Conservation (phyloP, 345 rosid species). For the Diplotaxis tenuifolia region DNA sequence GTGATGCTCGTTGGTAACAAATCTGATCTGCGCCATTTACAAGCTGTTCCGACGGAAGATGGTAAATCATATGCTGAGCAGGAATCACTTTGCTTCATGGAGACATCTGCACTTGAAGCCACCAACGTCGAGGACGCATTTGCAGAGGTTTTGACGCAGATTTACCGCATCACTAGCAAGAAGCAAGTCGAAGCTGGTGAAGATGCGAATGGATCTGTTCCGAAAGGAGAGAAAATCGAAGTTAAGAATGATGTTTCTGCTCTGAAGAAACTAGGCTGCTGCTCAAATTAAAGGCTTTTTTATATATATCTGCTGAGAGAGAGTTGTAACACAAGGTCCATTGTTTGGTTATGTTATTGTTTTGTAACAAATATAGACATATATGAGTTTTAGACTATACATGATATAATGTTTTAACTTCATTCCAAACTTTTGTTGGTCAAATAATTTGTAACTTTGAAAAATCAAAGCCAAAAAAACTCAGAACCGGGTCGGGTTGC, state of each 20-base stretch:
- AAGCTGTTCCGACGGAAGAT: conserved; percentile 65
- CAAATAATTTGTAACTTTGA: background rate
- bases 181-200: conserved; percentile 56
- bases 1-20: conserved; percentile 74
- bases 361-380: conserved; percentile 28
- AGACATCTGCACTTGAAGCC: conserved; percentile 66
- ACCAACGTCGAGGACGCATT: conserved; percentile 61
- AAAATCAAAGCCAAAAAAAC: background rate
- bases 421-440: conserved; percentile 1
- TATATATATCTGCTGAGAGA: conserved; percentile 9
- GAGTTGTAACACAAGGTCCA: conserved; percentile 27
- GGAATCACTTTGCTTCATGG: conserved; percentile 61
- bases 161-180: conserved; percentile 54
- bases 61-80: conserved; percentile 57
- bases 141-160: conserved; percentile 63
- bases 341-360: conserved; percentile 18
- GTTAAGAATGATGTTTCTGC: conserved; percentile 63
- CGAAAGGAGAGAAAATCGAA: conserved; percentile 58
- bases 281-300: conserved; percentile 43
- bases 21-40: conserved; percentile 62
- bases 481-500: background rate
- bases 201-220: conserved; percentile 40
- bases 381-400: conserved; percentile 29
- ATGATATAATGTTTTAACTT: conserved; percentile 17
- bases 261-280: conserved; percentile 62